Evolutionary conservation across 345 rosid species (phyloP).

Genomic region (Xanthoceras sorbifolium): DNA sequence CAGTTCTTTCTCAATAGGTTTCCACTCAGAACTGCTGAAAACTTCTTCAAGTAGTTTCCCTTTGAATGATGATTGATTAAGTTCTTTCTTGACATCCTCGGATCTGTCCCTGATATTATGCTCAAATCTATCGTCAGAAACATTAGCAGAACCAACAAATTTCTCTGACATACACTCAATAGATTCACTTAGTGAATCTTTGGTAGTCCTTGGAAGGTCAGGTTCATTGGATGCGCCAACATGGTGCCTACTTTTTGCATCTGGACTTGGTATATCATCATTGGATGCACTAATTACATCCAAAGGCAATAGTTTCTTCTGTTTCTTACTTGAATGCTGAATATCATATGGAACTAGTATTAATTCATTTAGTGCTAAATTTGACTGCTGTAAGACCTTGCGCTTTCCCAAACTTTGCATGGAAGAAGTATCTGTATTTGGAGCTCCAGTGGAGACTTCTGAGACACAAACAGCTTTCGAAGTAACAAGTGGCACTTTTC

Average conservation of each 20-base stretch:
- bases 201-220: slow-evolving; percentile 36
- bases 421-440: slow-evolving; percentile 36
- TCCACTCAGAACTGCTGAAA: slow-evolving; percentile 57
- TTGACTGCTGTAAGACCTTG: slow-evolving; percentile 40
- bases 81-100: slow-evolving; percentile 36
- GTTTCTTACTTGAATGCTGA: slow-evolving; percentile 59
- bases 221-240: slow-evolving; percentile 24
- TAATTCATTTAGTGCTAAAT: slow-evolving; percentile 22
- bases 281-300: slow-evolving; percentile 23
- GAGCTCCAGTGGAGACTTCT: slow-evolving; percentile 37
- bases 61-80: slow-evolving; percentile 32
- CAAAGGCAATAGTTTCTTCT: slow-evolving; percentile 42
- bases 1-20: slow-evolving; percentile 86
- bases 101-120: slow-evolving; percentile 33
- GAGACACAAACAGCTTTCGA: slow-evolving; percentile 29
- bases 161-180: slow-evolving; percentile 29
- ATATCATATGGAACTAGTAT: slow-evolving; percentile 27
- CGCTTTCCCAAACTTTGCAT: slow-evolving; percentile 58
- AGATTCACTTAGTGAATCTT: slow-evolving; percentile 27
- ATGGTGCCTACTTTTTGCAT: slow-evolving; percentile 22
- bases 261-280: slow-evolving; percentile 29
- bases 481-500: slow-evolving; percentile 27
- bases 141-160: slow-evolving; percentile 27
- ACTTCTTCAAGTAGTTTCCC: slow-evolving; percentile 12
- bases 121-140: slow-evolving; percentile 29